Conservation (phyloP, 2,329 filamentous ascomycete species). For the Fusarium tjaetaba region DNA sequence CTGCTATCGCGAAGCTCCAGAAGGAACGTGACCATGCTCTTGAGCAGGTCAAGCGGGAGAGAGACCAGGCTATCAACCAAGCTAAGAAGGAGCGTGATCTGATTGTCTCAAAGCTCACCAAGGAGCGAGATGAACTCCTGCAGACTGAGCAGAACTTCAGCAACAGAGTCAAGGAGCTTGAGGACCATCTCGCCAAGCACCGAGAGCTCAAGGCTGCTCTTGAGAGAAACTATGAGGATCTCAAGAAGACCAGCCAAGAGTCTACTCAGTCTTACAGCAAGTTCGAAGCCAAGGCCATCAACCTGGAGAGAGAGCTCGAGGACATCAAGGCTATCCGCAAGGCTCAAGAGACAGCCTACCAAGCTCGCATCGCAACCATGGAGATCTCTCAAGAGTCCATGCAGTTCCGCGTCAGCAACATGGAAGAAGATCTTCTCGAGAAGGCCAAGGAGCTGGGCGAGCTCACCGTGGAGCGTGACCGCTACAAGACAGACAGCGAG, state of each 20-base stretch:
- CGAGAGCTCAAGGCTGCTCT: conserved; percentile 41
- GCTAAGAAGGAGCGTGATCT: conserved; percentile 36
- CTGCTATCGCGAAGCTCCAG: conserved; percentile 29
- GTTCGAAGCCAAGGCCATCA: conserved; percentile 41
- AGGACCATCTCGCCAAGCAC: conserved; percentile 40
- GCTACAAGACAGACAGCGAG: conserved; percentile 32
- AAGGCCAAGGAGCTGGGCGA: conserved; percentile 39
- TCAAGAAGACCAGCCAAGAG: conserved; percentile 38
- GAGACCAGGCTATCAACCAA: conserved; percentile 33
- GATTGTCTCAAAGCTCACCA: conserved; percentile 33
- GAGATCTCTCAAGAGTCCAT: conserved; percentile 44
- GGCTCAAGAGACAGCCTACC: conserved; percentile 40
- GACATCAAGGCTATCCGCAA: conserved; percentile 41
- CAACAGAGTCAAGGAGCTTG: conserved; percentile 42
- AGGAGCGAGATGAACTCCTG: conserved; percentile 39
- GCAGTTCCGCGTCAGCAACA: conserved; percentile 38
- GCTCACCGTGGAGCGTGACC: conserved; percentile 39
- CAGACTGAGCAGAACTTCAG: conserved; percentile 35
- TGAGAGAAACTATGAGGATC: conserved; percentile 41
- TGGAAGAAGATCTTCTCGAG: conserved; percentile 39
- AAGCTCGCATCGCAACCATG: conserved; percentile 39
- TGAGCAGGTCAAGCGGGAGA: conserved; percentile 33
- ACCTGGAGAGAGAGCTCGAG: conserved; percentile 41
- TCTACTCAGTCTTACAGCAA: conserved; percentile 15
- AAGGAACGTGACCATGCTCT: conserved; percentile 37